Percentiles rank a stretch among this genome's conserved stretches.
These are phyloP conservation scores for Fusarium longipes DNA, from an alignment of 2,329 filamentous ascomycete species.

Conservation along the genomic window DNA sequence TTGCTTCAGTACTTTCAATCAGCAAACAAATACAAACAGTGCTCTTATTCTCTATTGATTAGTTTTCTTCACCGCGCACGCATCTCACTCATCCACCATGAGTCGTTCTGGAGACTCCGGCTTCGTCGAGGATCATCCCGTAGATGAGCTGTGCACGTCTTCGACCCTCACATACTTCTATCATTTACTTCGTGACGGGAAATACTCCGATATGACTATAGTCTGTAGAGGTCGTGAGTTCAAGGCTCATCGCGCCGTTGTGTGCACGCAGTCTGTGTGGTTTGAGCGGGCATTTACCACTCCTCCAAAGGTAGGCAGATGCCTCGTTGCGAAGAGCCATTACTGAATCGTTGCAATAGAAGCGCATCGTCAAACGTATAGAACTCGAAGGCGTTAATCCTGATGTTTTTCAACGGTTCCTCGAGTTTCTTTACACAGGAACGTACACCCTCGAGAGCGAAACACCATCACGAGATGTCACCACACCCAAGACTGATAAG, in stretches of 20 bases:
- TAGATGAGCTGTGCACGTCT: slow-evolving; percentile 6
- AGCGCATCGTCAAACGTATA: slow-evolving; percentile 14
- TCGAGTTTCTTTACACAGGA: slow-evolving; percentile 51
- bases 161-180: not conserved
- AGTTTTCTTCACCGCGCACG: not conserved
- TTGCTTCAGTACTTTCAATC: too few species aligned
- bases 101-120: not conserved
- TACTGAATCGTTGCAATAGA: not conserved
- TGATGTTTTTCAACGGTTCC: slow-evolving; percentile 41
- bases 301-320: slow-evolving; percentile 42
- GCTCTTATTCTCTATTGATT: too few species aligned
- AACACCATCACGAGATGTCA: not conserved
- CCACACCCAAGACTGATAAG: not conserved
- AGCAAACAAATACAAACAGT: not conserved
- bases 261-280: slow-evolving; percentile 53
- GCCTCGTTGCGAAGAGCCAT: not conserved
- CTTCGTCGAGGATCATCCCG: not conserved
- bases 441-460: slow-evolving; percentile 32
- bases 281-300: slow-evolving; percentile 43
- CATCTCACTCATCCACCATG: not conserved
- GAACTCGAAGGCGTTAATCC: slow-evolving; percentile 50
- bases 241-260: slow-evolving; percentile 49
- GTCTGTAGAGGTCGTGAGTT: slow-evolving; percentile 47
- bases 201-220: slow-evolving; percentile 51
- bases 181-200: slow-evolving; percentile 14